Conservation (phyloP, 805 yeast genomes). For the Metschnikowia chrysomelidarum region DNA sequence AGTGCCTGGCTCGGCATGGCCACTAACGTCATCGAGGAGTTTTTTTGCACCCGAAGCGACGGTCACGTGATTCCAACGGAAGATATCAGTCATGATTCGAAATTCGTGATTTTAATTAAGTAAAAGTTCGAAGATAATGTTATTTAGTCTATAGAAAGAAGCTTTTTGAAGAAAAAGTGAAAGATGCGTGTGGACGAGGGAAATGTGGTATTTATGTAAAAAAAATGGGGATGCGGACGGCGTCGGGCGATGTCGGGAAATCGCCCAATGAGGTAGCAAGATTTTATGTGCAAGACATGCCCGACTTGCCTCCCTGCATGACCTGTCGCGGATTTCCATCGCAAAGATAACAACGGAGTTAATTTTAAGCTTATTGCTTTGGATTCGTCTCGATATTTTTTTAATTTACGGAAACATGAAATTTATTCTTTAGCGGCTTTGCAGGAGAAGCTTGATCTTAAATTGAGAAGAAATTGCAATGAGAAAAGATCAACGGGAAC, state of each 20-base stretch:
- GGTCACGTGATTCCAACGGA: conserved; percentile 9
- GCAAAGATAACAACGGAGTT: no score
- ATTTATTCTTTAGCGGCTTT: no score
- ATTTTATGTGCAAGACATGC: no score
- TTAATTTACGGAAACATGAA: no score
- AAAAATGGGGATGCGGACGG: conserved; percentile 1
- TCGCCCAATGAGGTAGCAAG: conserved; percentile 8
- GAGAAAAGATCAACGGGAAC: no score
- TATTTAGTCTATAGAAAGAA: not conserved
- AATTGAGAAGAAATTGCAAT: no score
- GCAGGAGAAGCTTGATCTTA: no score
- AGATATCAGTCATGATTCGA: conserved; percentile 4
- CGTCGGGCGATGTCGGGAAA: conserved; percentile 10
- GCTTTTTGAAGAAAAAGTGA: not conserved
- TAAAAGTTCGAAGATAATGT: not conserved
- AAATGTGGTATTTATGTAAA: conserved; percentile 3
- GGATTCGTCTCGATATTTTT: no score
- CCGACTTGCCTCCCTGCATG: no score
- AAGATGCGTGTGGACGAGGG: not conserved
- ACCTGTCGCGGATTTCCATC: no score
- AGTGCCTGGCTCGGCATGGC: conserved; percentile 10
- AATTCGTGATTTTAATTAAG: not conserved
- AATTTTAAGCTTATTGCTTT: no score
- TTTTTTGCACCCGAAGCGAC: conserved; percentile 10
- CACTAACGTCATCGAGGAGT: conserved; percentile 11